These are phyloP conservation scores for Geosmithia putterillii DNA, from an alignment of 2,329 filamentous ascomycete species.

Conservation along the genomic window DNA sequence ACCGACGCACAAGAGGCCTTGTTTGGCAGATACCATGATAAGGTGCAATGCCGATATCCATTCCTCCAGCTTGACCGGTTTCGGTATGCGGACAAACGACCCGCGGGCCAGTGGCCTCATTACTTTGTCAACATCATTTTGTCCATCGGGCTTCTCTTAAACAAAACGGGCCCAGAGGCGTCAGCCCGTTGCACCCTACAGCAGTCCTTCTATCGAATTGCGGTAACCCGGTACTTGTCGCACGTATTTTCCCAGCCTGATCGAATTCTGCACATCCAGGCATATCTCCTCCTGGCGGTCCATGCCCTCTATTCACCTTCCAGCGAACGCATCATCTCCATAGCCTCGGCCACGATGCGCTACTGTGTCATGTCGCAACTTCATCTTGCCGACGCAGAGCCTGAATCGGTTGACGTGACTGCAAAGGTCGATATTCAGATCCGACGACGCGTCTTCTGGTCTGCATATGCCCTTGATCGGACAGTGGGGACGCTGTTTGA, in stretches of 20 bases:
- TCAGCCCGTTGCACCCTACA: slow-evolving; percentile 5
- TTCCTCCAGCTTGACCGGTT: slow-evolving; percentile 9
- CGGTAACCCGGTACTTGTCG: slow-evolving; percentile 6
- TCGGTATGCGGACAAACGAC: slow-evolving; percentile 5
- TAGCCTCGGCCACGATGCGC: slow-evolving; percentile 13
- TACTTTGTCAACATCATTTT: slow-evolving; percentile 15
- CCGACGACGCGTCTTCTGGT: slow-evolving; percentile 16
- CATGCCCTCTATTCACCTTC: slow-evolving; percentile 14
- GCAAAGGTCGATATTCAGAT: slow-evolving; percentile 8
- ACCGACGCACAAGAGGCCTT: slow-evolving; percentile 8
- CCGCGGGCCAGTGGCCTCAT: slow-evolving; percentile 7
- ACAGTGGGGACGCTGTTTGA: slow-evolving; percentile 12
- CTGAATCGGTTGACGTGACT: not conserved
- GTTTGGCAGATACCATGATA: slow-evolving; percentile 11
- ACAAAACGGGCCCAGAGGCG: slow-evolving; percentile 4
- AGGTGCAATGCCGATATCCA: slow-evolving; percentile 12
- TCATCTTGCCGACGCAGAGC: slow-evolving; percentile 11
- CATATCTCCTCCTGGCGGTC: slow-evolving; percentile 10
- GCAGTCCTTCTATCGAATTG: slow-evolving; percentile 8
- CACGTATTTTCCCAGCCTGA: slow-evolving; percentile 9
- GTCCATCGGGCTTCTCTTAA: slow-evolving; percentile 9
- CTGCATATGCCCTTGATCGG: slow-evolving; percentile 14
- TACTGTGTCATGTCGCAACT: slow-evolving; percentile 14
- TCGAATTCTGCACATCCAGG: slow-evolving; percentile 7
- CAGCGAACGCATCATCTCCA: slow-evolving; percentile 11